phyloP scores from a whole-genome alignment of 148 eudicot species.

The Agrostemma githago region DNA sequence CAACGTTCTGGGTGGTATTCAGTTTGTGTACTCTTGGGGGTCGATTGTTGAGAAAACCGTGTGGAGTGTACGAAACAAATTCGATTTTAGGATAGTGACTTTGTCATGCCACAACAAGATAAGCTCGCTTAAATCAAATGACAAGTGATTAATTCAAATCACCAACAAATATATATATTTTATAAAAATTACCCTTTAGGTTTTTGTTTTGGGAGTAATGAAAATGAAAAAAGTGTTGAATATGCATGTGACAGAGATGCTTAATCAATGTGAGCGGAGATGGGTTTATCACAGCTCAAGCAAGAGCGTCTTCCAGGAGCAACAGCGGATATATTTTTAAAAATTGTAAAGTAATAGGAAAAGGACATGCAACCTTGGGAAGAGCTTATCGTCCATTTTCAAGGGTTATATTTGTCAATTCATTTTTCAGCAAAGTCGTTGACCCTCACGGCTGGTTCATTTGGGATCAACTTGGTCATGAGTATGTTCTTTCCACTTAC shows the following conservation, averaged over 20 bases:
- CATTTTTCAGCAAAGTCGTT: not conserved
- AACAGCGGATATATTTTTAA: constrained; percentile 25
- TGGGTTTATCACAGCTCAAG: constrained; percentile 25
- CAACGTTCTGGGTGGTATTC: no score
- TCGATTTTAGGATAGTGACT: no score
- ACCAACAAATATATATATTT: no score
- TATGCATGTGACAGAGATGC: not conserved
- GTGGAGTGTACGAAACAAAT: no score
- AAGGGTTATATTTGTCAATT: constrained; percentile 9
- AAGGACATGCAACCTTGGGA: constrained; percentile 19
- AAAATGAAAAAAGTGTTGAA: not conserved
- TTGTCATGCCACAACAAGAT: no score
- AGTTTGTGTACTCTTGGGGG: no score
- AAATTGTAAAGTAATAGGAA: constrained; percentile 27
- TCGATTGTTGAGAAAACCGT: no score
- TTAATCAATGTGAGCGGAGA: not conserved
- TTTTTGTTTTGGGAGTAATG: no score
- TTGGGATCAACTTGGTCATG: constrained; percentile 13
- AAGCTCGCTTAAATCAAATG: no score
- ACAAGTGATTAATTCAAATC: no score
- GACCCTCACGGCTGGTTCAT: constrained; percentile 13
- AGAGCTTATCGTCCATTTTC: constrained; percentile 25
- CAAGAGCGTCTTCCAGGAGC: not conserved
- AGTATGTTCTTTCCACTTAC: constrained; percentile 6
- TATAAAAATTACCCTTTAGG: no score